Conservation (phyloP, 2,329 filamentous ascomycete genomes). For the Paecilomyces dactylethromorphus region DNA sequence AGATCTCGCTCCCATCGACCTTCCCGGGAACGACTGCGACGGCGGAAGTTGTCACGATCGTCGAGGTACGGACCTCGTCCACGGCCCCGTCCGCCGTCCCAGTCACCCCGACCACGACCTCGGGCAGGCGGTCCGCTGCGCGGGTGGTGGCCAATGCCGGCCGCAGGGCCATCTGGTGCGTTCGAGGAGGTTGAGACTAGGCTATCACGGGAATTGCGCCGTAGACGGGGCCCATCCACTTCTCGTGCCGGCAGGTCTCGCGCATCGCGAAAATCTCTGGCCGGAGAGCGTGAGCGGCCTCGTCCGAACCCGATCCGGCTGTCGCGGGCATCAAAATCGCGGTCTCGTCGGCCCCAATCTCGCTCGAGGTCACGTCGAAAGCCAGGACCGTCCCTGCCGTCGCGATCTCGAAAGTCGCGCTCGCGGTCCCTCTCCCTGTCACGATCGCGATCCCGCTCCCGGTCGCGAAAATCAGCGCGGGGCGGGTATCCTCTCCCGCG, state of each 20-base stretch:
- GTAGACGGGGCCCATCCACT: conserved; percentile 32
- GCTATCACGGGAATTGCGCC: conserved; percentile 39
- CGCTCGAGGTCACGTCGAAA: conserved; percentile 37
- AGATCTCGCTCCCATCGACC: conserved; percentile 35
- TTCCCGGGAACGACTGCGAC: conserved; percentile 40
- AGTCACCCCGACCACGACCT: conserved; percentile 37
- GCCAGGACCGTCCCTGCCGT: conserved; percentile 25
- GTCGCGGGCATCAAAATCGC: conserved; percentile 40
- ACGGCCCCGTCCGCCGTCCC: conserved; percentile 37
- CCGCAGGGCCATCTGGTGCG: conserved; percentile 28
- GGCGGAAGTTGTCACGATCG: conserved; percentile 37
- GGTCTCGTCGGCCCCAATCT: conserved; percentile 41
- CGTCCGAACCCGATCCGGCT: conserved; percentile 38
- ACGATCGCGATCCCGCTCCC: conserved; percentile 35
- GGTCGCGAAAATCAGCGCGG: conserved; percentile 54
- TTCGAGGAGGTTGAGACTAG: conserved; percentile 30
- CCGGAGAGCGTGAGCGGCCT: conserved; percentile 38
- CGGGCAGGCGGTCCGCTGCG: conserved; percentile 31
- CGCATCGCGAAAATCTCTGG: conserved; percentile 34
- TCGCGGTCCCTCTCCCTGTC: conserved; percentile 25
- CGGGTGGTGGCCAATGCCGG: conserved; percentile 24
- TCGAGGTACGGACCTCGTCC: conserved; percentile 34
- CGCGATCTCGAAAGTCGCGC: conserved; percentile 18
- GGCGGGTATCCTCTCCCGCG: conserved; percentile 57
- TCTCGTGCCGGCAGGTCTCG: conserved; percentile 30